A percentile compares a stretch with the other conserved stretches of the same genome.
phyloP scores from a whole-genome alignment of 352 stramenopile species.

The Globisporangium emineosum region DNA sequence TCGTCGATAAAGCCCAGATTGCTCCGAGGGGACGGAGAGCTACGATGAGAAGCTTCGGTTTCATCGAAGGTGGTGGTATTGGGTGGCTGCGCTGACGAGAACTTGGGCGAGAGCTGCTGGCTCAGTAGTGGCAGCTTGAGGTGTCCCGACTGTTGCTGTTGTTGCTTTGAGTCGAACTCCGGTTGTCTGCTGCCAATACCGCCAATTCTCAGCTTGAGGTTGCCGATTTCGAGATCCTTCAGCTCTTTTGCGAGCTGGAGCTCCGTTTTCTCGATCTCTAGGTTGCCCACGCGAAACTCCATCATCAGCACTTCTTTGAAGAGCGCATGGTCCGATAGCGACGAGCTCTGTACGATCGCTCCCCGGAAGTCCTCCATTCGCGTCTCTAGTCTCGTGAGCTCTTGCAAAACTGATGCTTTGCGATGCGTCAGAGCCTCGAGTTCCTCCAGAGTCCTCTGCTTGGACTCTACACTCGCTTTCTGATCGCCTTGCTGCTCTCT shows the following conservation, averaged over 20 bases:
- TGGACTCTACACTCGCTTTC: not conserved
- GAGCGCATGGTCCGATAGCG: constrained; percentile 42
- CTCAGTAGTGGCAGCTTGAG: constrained; percentile 6
- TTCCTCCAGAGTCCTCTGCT: constrained; percentile 5
- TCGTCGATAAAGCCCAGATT: constrained; percentile 31
- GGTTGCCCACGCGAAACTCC: constrained; percentile 86
- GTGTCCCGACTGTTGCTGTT: not conserved
- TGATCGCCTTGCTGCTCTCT: not conserved
- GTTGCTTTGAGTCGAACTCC: not conserved
- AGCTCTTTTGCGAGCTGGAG: constrained; percentile 46
- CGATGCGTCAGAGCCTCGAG: not conserved
- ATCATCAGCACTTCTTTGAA: constrained; percentile 67
- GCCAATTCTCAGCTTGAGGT: not conserved
- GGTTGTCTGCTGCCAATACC: not conserved
- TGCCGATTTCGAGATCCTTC: constrained; percentile 19
- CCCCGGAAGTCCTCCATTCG: constrained; percentile 59
- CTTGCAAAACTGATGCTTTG: not conserved
- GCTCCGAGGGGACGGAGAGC: not conserved
- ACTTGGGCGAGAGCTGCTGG: constrained; percentile 12
- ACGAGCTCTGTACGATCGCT: constrained; percentile 42
- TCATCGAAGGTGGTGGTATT: not conserved
- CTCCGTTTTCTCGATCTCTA: constrained; percentile 92
- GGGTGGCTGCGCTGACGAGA: constrained; percentile 3
- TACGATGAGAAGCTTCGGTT: not conserved
- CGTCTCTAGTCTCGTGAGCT: constrained; percentile 17